Percentiles rank a stretch among this genome's conserved stretches.
Evolutionary conservation across 2,329 filamentous ascomycete species (phyloP).

Genomic region (Chrysosporium queenslandicum): DNA sequence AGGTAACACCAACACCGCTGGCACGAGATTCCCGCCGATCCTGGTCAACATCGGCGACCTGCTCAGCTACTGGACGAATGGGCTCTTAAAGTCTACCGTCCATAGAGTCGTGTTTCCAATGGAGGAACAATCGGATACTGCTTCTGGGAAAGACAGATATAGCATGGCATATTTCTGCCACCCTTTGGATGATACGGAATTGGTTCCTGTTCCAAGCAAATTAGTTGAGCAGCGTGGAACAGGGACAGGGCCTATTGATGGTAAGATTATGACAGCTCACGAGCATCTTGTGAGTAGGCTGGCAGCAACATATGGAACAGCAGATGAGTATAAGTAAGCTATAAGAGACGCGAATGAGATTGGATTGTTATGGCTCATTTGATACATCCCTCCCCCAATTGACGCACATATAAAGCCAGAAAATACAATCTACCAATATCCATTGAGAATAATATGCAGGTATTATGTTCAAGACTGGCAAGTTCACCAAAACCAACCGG

Average conservation of each 20-base stretch:
- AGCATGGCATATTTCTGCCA: conserved; percentile 55
- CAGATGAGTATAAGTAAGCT: conserved; percentile 5
- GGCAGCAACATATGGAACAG: conserved; percentile 46
- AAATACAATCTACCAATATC: not conserved
- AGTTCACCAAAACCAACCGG: not conserved
- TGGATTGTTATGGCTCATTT: not conserved
- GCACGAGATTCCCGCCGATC: conserved; percentile 51
- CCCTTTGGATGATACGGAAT: conserved; percentile 45
- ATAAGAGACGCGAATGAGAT: not conserved
- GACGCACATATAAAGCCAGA: not conserved
- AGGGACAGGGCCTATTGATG: conserved; percentile 31
- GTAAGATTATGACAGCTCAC: conserved; percentile 46
- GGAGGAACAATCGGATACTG: conserved; percentile 22
- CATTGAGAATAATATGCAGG: conserved; percentile 1
- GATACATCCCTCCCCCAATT: not conserved
- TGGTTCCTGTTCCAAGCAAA: conserved; percentile 47
- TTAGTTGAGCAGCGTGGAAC: conserved; percentile 38
- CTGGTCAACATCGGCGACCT: conserved; percentile 62
- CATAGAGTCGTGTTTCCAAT: conserved; percentile 71
- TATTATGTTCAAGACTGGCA: conserved; percentile 3
- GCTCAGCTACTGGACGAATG: conserved; percentile 80
- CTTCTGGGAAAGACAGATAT: conserved; percentile 39
- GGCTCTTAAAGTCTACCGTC: conserved; percentile 74
- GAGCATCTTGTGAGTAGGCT: conserved; percentile 50
- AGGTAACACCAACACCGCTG: not conserved